Evolutionary conservation across 345 rosid genomes (phyloP), one percentile per base, ranked within the genome.

Genomic region (Gossypium turneri): DNA sequence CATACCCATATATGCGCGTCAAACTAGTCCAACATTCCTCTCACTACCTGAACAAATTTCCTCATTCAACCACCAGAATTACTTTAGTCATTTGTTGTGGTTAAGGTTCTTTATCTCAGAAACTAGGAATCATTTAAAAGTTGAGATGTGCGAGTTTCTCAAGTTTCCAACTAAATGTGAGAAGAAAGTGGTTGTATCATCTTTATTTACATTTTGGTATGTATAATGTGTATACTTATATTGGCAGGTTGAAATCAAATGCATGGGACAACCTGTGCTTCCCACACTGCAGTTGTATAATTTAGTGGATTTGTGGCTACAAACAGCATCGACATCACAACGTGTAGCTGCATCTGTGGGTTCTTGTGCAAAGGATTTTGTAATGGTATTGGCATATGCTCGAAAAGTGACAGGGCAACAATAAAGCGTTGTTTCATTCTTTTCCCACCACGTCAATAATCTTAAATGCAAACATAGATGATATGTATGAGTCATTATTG

Each of bases 341-440:
- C 84, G 77, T n/a, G 82, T 90, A 51, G 29, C 84, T 15, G 89
- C 90, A 52, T 75, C 78, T 0, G 66, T 88, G 19, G 99, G 99
- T 66, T 88, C 94, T 2, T 88, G 93, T 2, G 97, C 97, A 1
- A 86, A 90, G 84, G 98, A 89, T 72, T 92, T 85, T 61, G 85
- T 89, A 22, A 91, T 92, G 96, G 93, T 90, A 63, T 86, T 94
- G 74, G 83, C 79, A 2, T 92, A 92, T 73, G 80, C 90, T 64
- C 88, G 92, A 11, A 92, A 88, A 79, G 73, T 43, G 67, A 77
- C 69, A 0, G 65, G 73, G 51, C 72, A 75, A 67, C 77, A 56
- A 19, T 56, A 9, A 56, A 19, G 12, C 60, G 7, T 50, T 25
- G 24, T 64, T 12, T 64, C 38, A 56, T 12, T 50, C 27, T 53